Base-by-base conservation (phyloP, 768 basidiomycete genomes). In the Leccinum pellstonianum region DNA sequence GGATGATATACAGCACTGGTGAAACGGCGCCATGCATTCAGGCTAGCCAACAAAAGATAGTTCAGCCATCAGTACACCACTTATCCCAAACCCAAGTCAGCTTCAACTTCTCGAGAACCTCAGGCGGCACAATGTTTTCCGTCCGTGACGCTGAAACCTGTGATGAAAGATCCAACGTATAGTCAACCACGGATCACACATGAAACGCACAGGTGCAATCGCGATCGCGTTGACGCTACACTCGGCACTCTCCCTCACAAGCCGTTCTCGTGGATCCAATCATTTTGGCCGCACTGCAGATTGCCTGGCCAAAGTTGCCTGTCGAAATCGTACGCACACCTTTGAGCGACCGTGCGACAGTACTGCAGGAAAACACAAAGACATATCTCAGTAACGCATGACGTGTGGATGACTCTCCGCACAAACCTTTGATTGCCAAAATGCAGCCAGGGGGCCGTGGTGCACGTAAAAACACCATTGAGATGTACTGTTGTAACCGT, bases 251-350 rank as follows among this genome's bases (percentile, higher is more conserved):
- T 99, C 97, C 23, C 84, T 79, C 5, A 95, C 94, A 37, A 99
- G 82, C 12, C 5, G 96, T 94, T 72, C 93, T 94, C n/a, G 94
- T 93, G 76, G 97, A 97, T 0, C 80, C 88, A 52, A 98, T 81
- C 35, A 97, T 95, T 82, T 99, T 98, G 1, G 95, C 96, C 2
- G 96, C 93, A 52, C 94, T 95, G 75, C 98, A 98, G 75, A 98
- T 99, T 12, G 94, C 88, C 75, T 98, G 95, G 11, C 97, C 96
- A 70, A 96, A 91, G 78, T 96, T 97, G 8, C 94, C 90, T 91
- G 62, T 38, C 8, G 5, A 14, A 35, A 35, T 35, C 12, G 5
- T 9, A 14, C 33, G 33, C 12, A 5, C 35, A 35, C 35, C 1
- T 35, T 12, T n/a, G n/a, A n/a, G n/a, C n/a, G 33, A 14, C 12